phyloP scores from a whole-genome alignment of 805 yeast species.

The Nakazawaea sp. region DNA sequence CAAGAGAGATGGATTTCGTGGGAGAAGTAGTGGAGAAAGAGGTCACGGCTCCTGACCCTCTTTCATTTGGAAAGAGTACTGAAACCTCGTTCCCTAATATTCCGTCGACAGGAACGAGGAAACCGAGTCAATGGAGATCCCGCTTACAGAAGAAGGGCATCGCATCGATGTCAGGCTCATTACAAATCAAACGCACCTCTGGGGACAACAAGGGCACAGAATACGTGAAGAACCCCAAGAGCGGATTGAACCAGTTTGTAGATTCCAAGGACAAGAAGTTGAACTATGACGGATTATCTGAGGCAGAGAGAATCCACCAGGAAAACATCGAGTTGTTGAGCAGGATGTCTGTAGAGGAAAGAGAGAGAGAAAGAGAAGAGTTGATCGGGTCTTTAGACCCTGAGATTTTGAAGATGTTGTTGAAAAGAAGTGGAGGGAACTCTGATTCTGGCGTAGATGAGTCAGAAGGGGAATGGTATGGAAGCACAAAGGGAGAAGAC shows the following conservation, averaged over 20 bases:
- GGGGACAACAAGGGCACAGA: background rate
- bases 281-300: conserved; percentile 30
- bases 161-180: conserved; percentile 18
- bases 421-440: conserved; percentile 50
- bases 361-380: conserved; percentile 58
- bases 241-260: conserved; percentile 13
- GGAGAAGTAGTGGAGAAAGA: conserved; percentile 71
- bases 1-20: conserved; percentile 65
- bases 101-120: conserved; percentile 26
- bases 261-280: conserved; percentile 6
- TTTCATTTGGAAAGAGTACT: conserved; percentile 14
- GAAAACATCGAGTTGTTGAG: conserved; percentile 64
- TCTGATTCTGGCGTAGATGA: conserved; percentile 17
- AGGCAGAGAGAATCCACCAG: conserved; percentile 66
- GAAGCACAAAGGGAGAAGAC: conserved; percentile 28
- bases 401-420: conserved; percentile 47
- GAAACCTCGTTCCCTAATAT: conserved; percentile 24
- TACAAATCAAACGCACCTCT: background rate
- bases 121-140: conserved; percentile 45
- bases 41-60: conserved; percentile 27
- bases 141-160: conserved; percentile 29
- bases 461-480: conserved; percentile 23
- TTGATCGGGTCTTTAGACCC: conserved; percentile 66
- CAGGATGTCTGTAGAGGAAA: conserved; percentile 59
- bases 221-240: background rate